Conservation (phyloP, 2,329 filamentous ascomycete species). For the Diaporthe helianthi region DNA sequence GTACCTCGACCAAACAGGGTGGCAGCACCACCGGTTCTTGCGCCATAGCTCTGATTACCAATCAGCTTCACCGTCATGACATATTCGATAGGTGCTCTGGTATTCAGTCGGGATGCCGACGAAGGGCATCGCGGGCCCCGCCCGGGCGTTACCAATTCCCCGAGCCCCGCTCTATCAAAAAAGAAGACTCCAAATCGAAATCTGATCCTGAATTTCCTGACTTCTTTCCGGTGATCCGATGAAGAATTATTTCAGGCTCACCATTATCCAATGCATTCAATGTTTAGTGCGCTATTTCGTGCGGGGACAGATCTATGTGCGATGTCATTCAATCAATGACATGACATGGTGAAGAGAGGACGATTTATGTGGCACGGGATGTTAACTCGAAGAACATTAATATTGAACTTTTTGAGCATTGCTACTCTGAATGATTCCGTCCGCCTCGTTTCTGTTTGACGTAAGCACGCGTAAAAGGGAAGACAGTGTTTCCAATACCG, state of each 20-base stretch:
- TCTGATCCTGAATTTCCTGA: background rate
- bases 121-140: constrained; percentile 1
- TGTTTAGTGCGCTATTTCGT: background rate
- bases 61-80: background rate
- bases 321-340: too few relatives aligned
- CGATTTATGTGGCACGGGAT: too few relatives aligned
- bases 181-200: background rate
- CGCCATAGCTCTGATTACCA: background rate
- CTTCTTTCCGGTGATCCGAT: background rate
- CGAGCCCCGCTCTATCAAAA: background rate
- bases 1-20: background rate
- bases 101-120: background rate
- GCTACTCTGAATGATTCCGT: too few relatives aligned
- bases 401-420: too few relatives aligned
- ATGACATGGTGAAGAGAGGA: too few relatives aligned
- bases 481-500: too few relatives aligned
- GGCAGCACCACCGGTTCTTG: background rate
- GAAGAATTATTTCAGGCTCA: background rate
- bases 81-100: background rate
- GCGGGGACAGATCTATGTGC: too few relatives aligned
- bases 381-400: too few relatives aligned
- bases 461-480: too few relatives aligned
- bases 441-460: too few relatives aligned
- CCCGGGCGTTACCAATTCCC: background rate
- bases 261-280: background rate